Evolutionary conservation across 768 basidiomycete genomes (phyloP), one percentile per base, ranked within the genome.

Genomic region (Phaeotremella fagi): DNA sequence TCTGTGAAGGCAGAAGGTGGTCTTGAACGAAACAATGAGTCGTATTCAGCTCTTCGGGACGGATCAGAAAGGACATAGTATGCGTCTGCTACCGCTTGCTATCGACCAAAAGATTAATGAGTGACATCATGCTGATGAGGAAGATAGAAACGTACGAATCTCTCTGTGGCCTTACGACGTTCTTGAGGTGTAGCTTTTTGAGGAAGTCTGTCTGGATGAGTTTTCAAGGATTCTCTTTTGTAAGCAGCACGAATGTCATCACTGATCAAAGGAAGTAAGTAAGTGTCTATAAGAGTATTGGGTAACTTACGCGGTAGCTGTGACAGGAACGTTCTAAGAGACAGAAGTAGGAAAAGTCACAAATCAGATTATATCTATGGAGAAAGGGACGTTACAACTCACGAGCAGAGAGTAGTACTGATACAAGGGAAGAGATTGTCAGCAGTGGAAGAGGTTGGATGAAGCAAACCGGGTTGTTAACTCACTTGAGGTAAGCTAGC

Each of bases 1-100:
- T 71, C 67, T 24, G 60, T 71, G 55, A 64, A 71, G 26, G 59
- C 67, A 41, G 60, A 64, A 27, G 64, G 54, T 29, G 63, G 66
- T 25, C 57, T 48, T 5, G 63, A 64, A 14, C 54, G 62, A 50
- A 70, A 67, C 29, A 75, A 64, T 3, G 72, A 55, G 48, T 77
- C 75, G 62, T 77, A 77, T 52, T 77, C 76, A 42, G 74, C 64
- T 38, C 75, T 60, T 9, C 77, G 59, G 37, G 79, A 78, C 3
- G 83, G 75, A 73, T 95, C 89, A 2, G 88, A 90, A 31, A 97
- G 82, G 24, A 92, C 87, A 71, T 88, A 95, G 76, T 94, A 94
- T 16, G 90, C 90, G 73, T 95, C 91, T 48, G 91, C 90, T 58
- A 95, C 84, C 6, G 86, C 83, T 86, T 86, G 68, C 48, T 60